Percentiles rank a stretch among this genome's conserved stretches.
Evolutionary conservation across 176 grass and related monocot species (phyloP).

Genomic region (Elaeis guineensis): DNA sequence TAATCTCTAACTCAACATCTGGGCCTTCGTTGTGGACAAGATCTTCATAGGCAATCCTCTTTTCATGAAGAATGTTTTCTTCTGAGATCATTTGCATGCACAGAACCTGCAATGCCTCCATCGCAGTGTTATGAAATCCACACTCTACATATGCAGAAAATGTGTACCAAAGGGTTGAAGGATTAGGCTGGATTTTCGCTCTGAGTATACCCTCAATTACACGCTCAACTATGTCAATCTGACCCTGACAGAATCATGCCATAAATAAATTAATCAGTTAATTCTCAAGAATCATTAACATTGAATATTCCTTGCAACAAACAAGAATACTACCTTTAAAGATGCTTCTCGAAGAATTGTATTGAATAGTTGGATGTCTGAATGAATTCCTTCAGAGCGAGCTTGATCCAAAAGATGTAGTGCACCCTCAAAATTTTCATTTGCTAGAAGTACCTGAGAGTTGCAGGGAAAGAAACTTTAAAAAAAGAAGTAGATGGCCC

Average conservation of each 20-base stretch:
- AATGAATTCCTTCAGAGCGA: slow-evolving; percentile 41
- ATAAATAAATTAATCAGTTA: no score
- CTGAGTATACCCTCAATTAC: slow-evolving; percentile 46
- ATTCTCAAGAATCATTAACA: no score
- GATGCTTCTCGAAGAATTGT: slow-evolving; percentile 51
- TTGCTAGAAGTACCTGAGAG: slow-evolving; percentile 54
- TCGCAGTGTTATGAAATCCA: slow-evolving; percentile 45
- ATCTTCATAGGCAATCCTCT: slow-evolving; percentile 45
- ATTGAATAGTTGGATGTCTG: slow-evolving; percentile 55
- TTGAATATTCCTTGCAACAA: neutral
- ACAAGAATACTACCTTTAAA: slow-evolving; percentile 32
- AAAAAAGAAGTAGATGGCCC: no score
- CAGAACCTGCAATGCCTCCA: slow-evolving; percentile 70
- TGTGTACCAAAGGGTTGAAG: slow-evolving; percentile 44
- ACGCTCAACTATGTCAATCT: slow-evolving; percentile 63
- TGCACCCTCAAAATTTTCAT: slow-evolving; percentile 58
- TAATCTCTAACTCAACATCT: slow-evolving; percentile 48
- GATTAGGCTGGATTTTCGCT: slow-evolving; percentile 57
- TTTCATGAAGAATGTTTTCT: slow-evolving; percentile 30
- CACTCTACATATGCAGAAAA: slow-evolving; percentile 54
- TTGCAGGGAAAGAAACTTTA: no score
- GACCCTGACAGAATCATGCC: slow-evolving; percentile 33
- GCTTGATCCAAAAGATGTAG: slow-evolving; percentile 40
- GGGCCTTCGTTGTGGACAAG: slow-evolving; percentile 68
- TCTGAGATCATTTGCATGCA: slow-evolving; percentile 75